Base-by-base conservation (phyloP, 2,329 filamentous ascomycete species). In the Nectriaceae sp. region DNA sequence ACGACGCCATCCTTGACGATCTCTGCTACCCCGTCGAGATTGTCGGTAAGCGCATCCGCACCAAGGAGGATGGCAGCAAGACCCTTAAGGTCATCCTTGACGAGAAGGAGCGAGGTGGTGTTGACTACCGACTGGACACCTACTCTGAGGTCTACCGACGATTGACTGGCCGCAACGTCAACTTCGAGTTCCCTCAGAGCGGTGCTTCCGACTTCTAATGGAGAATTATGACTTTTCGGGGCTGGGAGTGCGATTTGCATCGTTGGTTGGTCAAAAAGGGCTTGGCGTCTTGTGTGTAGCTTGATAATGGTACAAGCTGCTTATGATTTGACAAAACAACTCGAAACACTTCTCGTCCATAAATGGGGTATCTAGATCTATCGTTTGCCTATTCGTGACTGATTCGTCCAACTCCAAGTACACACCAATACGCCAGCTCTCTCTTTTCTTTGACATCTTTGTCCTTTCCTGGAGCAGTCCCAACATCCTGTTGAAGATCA, bases 21-120 rank as follows among this genome's bases (percentile, higher is more conserved):
- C 90, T 99, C 72, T 94, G 97, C 82, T 99, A 89, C 89, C 94
- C 94, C 72, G 94, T 99, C 72, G 94, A 99, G 89, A 99, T 99
- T 66, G 94, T 99, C 68, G 94, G 94, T 80, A 97, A 97, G 90
- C 91, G 94, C 73, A 79, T 92, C 75, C 89, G 94, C 78, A 97
- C 94, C 82, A 93, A 96, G 83, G 93, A 97, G 85, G 94, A 99
- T 78, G 91, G 91, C 77, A 87, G 83, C 87, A 97, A 97, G 89
- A 80, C 90, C 74, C 87, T 97, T 78, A 99, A 99, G 89, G 90
- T 99, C 75, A 84, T 99, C 73, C 87, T 99, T 54, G 94, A 99
- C 78, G 94, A 97, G 89, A 99, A 99, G 90, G 94, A 99, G 89
- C 90, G 92, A 70, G 93, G 92, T 71, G 91, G 92, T 76, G 93